Conservation (phyloP, 2,329 filamentous ascomycete genomes). For the Clarireedia hainanense region DNA sequence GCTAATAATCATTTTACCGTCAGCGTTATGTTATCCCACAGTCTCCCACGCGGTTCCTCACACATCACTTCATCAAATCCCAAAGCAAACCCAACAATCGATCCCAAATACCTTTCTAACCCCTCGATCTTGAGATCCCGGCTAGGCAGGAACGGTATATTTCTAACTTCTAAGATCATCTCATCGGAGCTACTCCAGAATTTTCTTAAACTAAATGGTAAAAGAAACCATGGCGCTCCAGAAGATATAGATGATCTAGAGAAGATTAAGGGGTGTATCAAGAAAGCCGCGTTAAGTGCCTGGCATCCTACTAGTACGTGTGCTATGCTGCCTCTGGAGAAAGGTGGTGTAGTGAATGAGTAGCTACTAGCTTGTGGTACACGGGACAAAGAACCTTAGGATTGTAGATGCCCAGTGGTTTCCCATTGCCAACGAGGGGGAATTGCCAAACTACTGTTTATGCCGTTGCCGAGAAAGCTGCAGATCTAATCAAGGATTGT, state of each 20-base stretch:
- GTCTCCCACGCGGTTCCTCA: constrained; percentile 29
- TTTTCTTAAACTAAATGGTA: constrained; percentile 25
- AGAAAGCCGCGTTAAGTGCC: not conserved
- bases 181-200: constrained; percentile 24
- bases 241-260: not conserved
- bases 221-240: not conserved
- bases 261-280: not conserved
- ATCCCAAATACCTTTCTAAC: constrained; percentile 35
- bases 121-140: constrained; percentile 35
- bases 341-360: constrained; percentile 15
- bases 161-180: constrained; percentile 29
- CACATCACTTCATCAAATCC: constrained; percentile 19
- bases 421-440: constrained; percentile 11
- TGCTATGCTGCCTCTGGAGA: constrained; percentile 12
- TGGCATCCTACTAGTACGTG: constrained; percentile 15
- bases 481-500: constrained; percentile 9
- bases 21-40: constrained; percentile 34
- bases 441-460: constrained; percentile 14
- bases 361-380: constrained; percentile 12
- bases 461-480: constrained; percentile 16
- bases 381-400: constrained; percentile 12
- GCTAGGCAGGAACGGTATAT: constrained; percentile 31
- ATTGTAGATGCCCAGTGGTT: constrained; percentile 19
- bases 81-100: constrained; percentile 29
- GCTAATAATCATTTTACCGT: constrained; percentile 47